Evolutionary conservation across 129 eudicot genomes (phyloP), one percentile per base, ranked within the genome.

Genomic region (Pseudognaphalium luteoalbum): DNA sequence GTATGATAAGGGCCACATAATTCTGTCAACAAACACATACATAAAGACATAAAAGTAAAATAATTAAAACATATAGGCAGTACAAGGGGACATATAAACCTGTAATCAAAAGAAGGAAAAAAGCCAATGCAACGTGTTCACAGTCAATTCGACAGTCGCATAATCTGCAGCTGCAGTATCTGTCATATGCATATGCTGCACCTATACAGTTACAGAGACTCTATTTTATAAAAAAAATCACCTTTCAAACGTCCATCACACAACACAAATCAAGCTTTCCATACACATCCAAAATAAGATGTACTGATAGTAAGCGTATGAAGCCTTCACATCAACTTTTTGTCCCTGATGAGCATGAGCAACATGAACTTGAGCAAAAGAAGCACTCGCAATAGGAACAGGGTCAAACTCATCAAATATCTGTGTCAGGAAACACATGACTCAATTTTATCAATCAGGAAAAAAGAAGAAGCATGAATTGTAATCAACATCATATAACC

Each of bases 81-180:
- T 41, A 41, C 11, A 25, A 25, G 28, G 69, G n/a, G 12, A 41
- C 9, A 54, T 72, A 19, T 16, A 58, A 56, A 92, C 98, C 98
- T 93, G 86, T 90, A 93, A 88, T 93, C 97, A 87, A 93, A 93
- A 58, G 88, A 80, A 44, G 98, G 98, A 73, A 93, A 93, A 93
- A 57, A 93, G 68, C 47, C 88, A 59, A 72, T 93, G 97, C 90
- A 93, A 81, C 19, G 97, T 87, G 84, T 88, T 90, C 57, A 93
- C 97, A 62, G 90, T 78, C 62, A 93, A 78, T 88, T 85, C 96
- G 56, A 93, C 97, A n/a, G 97, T 93, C 4, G 97, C 98, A 86
- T 85, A 85, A 78, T 93, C 98, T 75, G 98, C 98, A 66, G 91
- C 91, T 51, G 97, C 98, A 77, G 96, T 93, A 78, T 93, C 98